These are phyloP conservation scores for Blastocystis sp. DNA, from an alignment of 352 stramenopile species.

Conservation along the genomic window DNA sequence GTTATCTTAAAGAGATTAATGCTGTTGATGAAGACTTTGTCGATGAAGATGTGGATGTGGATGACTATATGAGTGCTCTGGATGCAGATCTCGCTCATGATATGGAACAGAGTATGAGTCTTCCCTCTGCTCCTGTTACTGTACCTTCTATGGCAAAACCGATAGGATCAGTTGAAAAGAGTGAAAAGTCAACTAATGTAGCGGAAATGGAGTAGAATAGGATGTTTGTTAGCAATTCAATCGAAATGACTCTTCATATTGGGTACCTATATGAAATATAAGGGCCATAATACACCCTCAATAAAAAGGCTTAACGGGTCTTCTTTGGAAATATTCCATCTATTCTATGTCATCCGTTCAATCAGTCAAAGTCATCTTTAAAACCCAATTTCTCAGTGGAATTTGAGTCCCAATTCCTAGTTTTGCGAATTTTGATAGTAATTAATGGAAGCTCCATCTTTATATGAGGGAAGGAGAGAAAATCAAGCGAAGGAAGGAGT, in stretches of 20 bases:
- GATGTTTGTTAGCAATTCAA: not conserved
- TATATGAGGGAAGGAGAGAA: not conserved
- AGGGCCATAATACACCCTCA: too few species aligned
- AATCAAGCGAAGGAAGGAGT: constrained; percentile 1
- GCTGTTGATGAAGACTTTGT: constrained; percentile 43
- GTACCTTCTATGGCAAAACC: not conserved
- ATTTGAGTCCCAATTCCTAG: not conserved
- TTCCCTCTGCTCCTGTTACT: not conserved
- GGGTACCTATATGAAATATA: too few species aligned
- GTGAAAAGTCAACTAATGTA: not conserved
- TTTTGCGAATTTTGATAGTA: not conserved
- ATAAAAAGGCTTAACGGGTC: not conserved
- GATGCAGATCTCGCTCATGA: constrained; percentile 62
- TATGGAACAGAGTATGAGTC: not conserved
- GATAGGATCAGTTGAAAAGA: not conserved
- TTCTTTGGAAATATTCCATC: not conserved
- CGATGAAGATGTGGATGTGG: constrained; percentile 57
- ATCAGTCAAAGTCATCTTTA: constrained; percentile 3
- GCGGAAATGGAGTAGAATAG: not conserved
- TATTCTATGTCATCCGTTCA: not conserved
- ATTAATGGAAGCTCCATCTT: not conserved
- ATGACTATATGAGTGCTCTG: constrained; percentile 70
- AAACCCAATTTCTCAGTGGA: not conserved
- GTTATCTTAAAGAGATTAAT: constrained; percentile 68
- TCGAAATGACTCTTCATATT: too few species aligned